These are phyloP conservation scores for Calamus simplicifolius DNA, from an alignment of 176 grass and related monocot species.

Conservation along the genomic window DNA sequence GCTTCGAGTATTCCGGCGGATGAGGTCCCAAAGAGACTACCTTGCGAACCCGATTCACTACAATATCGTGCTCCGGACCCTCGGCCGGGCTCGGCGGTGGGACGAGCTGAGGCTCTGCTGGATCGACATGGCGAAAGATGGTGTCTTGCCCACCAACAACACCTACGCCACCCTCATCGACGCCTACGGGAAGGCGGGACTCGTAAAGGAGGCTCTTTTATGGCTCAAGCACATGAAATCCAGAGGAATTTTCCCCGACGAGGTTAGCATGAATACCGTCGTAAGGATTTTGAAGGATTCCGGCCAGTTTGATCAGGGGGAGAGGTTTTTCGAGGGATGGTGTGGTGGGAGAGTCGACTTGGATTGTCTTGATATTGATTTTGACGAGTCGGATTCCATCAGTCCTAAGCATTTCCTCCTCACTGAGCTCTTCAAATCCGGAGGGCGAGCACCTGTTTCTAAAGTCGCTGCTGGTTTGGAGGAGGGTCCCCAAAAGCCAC, in stretches of 20 bases:
- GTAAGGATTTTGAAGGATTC: conserved; percentile 55
- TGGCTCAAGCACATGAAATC: conserved; percentile 54
- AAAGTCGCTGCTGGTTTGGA: background rate
- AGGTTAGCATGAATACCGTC: conserved; percentile 63
- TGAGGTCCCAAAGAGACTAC: conserved; percentile 42
- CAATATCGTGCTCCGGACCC: conserved; percentile 45
- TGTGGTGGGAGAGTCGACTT: conserved; percentile 44
- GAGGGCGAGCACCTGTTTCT: conserved; percentile 11
- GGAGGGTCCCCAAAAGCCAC: conserved; percentile 22
- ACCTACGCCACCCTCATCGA: conserved; percentile 59
- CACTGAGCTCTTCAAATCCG: conserved; percentile 20
- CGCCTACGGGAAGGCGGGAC: conserved; percentile 52
- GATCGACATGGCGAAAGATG: conserved; percentile 32
- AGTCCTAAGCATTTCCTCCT: conserved; percentile 44
- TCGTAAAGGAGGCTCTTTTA: conserved; percentile 36
- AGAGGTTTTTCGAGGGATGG: conserved; percentile 45
- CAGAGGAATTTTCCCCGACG: conserved; percentile 35
- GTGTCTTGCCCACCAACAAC: conserved; percentile 36
- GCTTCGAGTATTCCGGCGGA: conserved; percentile 37
- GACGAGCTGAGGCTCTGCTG: conserved; percentile 36
- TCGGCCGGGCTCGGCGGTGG: conserved; percentile 49
- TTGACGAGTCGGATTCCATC: conserved; percentile 14
- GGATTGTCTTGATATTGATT: conserved; percentile 42
- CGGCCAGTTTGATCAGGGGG: conserved; percentile 26
- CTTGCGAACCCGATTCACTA: conserved; percentile 47